phyloP scores from a whole-genome alignment of 345 rosid species.

The Citrus unshiu region DNA sequence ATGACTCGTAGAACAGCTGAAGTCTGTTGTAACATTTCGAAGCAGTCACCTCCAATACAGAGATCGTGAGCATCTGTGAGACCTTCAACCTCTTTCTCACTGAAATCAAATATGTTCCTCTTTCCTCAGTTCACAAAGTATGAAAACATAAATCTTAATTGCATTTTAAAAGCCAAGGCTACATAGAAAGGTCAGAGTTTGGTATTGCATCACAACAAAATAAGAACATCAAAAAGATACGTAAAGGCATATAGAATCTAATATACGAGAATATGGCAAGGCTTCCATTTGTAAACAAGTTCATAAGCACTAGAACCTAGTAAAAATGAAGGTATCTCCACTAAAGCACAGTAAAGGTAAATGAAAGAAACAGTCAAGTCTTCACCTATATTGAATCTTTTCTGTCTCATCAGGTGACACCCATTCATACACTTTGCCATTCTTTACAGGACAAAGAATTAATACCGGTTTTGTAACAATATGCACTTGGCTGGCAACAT shows the following conservation, averaged over 20 bases:
- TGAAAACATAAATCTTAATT: neutral
- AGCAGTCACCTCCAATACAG: slow-evolving; percentile 95
- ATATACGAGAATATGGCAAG: neutral
- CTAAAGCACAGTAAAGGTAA: neutral
- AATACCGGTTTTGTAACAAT: slow-evolving; percentile 81
- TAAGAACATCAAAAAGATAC: neutral
- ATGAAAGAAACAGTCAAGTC: slow-evolving; percentile 12
- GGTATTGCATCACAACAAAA: neutral
- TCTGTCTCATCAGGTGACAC: slow-evolving; percentile 91
- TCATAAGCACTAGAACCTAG: neutral
- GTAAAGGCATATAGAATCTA: neutral
- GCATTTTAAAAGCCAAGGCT: neutral
- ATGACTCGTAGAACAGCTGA: slow-evolving; percentile 73
- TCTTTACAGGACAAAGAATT: slow-evolving; percentile 55
- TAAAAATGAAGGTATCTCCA: slow-evolving; percentile 1
- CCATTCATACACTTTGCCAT: slow-evolving; percentile 60
- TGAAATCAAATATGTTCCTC: slow-evolving; percentile 33
- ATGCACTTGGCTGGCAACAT: slow-evolving; percentile 96
- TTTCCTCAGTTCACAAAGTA: slow-evolving; percentile 15
- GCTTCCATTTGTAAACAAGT: neutral
- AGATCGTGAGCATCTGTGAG: slow-evolving; percentile 86
- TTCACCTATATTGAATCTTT: slow-evolving; percentile 60
- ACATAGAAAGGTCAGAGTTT: neutral
- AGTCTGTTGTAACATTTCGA: slow-evolving; percentile 87
- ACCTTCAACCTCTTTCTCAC: slow-evolving; percentile 69